Conservation (phyloP, 345 rosid genomes). For the Aquilaria sinensis region DNA sequence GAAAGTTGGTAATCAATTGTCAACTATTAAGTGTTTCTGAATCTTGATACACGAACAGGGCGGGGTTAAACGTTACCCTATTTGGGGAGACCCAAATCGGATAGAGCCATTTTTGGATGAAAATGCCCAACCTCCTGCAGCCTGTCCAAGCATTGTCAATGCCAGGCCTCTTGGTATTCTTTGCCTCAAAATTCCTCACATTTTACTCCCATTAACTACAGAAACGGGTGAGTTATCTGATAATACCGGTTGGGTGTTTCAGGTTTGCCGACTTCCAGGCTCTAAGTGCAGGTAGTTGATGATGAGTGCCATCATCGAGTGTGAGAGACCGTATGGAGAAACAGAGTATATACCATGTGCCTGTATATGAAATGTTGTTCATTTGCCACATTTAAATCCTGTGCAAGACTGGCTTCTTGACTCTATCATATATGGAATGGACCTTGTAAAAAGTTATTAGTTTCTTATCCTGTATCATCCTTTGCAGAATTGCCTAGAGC, state of each 20-base stretch:
- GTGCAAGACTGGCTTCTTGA: too few relatives aligned
- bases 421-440: too few relatives aligned
- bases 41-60: slow-evolving; percentile 36
- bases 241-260: slow-evolving; percentile 15
- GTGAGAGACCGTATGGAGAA: too few relatives aligned
- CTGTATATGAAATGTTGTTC: too few relatives aligned
- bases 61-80: slow-evolving; percentile 82
- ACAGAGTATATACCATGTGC: too few relatives aligned
- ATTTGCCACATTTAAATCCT: too few relatives aligned
- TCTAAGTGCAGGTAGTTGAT: slow-evolving; percentile 26
- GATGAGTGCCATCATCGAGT: too few relatives aligned
- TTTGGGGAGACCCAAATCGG: slow-evolving; percentile 71
- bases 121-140: slow-evolving; percentile 74
- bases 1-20: neutral
- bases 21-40: neutral
- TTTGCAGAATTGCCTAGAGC: too few relatives aligned
- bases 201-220: neutral
- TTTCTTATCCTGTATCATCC: too few relatives aligned
- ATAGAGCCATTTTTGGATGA: slow-evolving; percentile 79
- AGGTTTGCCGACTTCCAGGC: slow-evolving; percentile 85
- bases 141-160: slow-evolving; percentile 87
- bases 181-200: neutral
- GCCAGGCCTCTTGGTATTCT: slow-evolving; percentile 59
- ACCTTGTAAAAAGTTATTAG: too few relatives aligned
- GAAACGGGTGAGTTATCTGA: neutral